phyloP scores from a whole-genome alignment of 1,284 basidiomycete genomes.

The Pulchroboletus neoregius region DNA sequence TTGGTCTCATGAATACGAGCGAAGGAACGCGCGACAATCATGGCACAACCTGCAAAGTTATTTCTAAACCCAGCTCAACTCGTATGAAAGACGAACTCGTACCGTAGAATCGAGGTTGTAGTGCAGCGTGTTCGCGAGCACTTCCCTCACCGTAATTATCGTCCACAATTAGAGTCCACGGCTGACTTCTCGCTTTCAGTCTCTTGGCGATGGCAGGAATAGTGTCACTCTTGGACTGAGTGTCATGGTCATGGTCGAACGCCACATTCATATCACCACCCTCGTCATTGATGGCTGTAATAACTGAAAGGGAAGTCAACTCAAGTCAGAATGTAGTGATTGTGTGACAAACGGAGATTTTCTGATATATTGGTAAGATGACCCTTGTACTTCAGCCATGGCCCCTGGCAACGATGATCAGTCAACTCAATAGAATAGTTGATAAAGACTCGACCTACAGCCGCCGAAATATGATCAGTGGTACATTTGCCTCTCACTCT shows the following conservation, averaged over 20 bases:
- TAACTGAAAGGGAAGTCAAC: conserved; percentile 47
- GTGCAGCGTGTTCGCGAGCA: conserved; percentile 95
- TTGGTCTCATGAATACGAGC: conserved; percentile 99
- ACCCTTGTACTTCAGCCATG: conserved; percentile 98
- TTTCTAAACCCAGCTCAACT: background rate
- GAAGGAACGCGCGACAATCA: conserved; percentile 89
- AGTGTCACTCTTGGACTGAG: conserved; percentile 62
- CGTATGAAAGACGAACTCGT: conserved; percentile 21
- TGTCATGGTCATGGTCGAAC: conserved; percentile 61
- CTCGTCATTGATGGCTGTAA: conserved; percentile 89
- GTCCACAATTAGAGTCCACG: conserved; percentile 95
- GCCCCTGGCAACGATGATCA: conserved; percentile 54
- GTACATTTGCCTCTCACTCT: conserved; percentile 96
- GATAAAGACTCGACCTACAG: conserved; percentile 44
- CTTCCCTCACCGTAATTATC: conserved; percentile 98
- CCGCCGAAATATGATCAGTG: conserved; percentile 96
- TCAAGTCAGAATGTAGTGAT: conserved; percentile 20
- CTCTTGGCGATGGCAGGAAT: conserved; percentile 89
- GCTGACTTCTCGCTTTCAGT: conserved; percentile 76
- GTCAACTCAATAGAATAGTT: conserved; percentile 2
- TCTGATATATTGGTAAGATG: conserved; percentile 96
- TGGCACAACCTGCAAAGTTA: conserved; percentile 56
- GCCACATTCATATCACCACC: conserved; percentile 88
- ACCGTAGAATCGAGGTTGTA: conserved; percentile 96
- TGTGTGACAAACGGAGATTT: conserved; percentile 71